Conservation (phyloP, 2,329 filamentous ascomycete genomes). For the Elsinoe perseae region DNA sequence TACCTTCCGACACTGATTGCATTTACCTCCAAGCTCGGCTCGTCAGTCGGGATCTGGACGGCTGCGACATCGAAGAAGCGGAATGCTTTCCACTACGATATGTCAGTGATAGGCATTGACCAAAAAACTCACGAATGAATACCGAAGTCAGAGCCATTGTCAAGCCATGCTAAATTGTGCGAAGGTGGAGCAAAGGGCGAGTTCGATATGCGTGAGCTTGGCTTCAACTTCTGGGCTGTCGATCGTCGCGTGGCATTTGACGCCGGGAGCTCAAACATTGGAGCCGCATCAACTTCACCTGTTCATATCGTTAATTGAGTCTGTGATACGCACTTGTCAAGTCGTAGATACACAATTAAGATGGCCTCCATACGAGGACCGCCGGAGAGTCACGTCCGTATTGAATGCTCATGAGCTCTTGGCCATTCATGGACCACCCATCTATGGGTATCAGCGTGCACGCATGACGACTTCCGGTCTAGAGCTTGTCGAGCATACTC, state of each 20-base stretch:
- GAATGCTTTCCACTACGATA: constrained; percentile 86
- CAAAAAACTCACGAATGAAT: neutral
- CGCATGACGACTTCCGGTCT: no score
- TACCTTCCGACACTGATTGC: constrained; percentile 34
- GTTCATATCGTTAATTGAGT: neutral
- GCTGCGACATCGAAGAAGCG: constrained; percentile 97
- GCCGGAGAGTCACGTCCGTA: no score
- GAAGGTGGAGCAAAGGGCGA: neutral
- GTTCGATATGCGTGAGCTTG: neutral
- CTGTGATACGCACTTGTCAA: no score
- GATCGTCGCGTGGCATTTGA: neutral
- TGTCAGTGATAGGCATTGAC: constrained; percentile 8
- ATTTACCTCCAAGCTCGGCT: constrained; percentile 74
- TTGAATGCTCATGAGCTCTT: no score
- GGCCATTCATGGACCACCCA: no score
- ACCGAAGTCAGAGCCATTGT: constrained; percentile 38
- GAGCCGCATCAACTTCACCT: neutral
- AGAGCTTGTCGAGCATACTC: no score
- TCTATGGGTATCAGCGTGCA: no score
- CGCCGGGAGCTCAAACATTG: neutral
- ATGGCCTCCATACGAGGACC: no score
- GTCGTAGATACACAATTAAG: no score
- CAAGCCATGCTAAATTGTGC: neutral
- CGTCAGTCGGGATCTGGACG: constrained; percentile 70
- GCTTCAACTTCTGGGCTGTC: neutral